A percentile compares a stretch with the other conserved stretches of the same genome.
Conservation (phyloP, 192 early-diverging fungal genomes). For the Piromyces sp. region DNA sequence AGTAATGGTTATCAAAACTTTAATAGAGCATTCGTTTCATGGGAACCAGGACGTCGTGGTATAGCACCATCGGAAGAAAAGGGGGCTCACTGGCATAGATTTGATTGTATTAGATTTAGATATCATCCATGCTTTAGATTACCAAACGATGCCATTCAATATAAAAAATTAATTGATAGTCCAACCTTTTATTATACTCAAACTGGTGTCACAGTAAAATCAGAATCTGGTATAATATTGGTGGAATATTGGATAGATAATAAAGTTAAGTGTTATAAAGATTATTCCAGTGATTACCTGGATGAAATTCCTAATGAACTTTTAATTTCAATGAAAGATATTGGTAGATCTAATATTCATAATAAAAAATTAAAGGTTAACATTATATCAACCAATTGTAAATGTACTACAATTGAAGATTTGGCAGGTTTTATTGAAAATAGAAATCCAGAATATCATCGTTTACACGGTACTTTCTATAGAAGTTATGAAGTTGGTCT, state of each 20-base stretch:
- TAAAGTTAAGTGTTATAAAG: slow-evolving; percentile 22
- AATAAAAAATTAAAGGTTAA: neutral
- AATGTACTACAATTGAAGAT: neutral
- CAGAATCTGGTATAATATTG: slow-evolving; percentile 30
- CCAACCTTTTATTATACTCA: slow-evolving; percentile 13
- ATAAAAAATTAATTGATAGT: neutral
- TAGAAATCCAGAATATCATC: slow-evolving; percentile 1
- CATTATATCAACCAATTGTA: neutral
- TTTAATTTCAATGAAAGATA: neutral
- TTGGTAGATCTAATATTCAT: neutral
- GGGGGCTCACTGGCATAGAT: slow-evolving; percentile 49
- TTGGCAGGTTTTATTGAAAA: neutral
- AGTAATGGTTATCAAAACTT: slow-evolving; percentile 41
- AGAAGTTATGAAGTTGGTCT: neutral
- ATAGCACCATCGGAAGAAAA: slow-evolving; percentile 29
- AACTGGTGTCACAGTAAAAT: slow-evolving; percentile 11
- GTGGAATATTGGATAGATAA: slow-evolving; percentile 33
- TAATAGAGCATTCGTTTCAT: slow-evolving; percentile 46
- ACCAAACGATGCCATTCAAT: slow-evolving; percentile 14
- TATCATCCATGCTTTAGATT: slow-evolving; percentile 37
- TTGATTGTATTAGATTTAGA: slow-evolving; percentile 35
- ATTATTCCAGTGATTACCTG: slow-evolving; percentile 24
- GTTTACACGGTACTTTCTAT: neutral
- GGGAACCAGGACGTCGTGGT: slow-evolving; percentile 21
- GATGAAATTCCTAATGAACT: slow-evolving; percentile 4